phyloP scores from a whole-genome alignment of 2,329 filamentous ascomycete genomes.

The Pyrenochaeta sp. region DNA sequence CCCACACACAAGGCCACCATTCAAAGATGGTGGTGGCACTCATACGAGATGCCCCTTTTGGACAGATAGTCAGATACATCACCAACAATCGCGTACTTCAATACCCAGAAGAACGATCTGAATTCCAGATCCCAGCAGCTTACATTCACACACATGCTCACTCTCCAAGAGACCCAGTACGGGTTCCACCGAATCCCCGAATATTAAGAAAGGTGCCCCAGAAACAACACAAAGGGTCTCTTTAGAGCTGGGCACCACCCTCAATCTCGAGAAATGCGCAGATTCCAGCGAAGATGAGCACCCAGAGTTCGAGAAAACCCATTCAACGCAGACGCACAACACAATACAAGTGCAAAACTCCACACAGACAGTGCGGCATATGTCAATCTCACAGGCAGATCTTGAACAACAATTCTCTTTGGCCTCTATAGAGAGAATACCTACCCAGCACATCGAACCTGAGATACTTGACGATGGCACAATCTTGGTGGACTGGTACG shows the following conservation, averaged over 20 bases:
- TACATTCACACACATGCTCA: conserved; percentile 44
- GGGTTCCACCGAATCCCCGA: conserved; percentile 6
- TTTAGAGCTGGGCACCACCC: conserved; percentile 32
- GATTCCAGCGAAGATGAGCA: conserved; percentile 22
- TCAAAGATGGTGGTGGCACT: conserved; percentile 20
- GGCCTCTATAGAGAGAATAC: conserved; percentile 46
- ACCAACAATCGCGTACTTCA: conserved; percentile 63
- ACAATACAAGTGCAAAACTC: conserved; percentile 42
- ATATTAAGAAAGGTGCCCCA: conserved; percentile 25
- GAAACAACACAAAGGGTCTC: conserved; percentile 34
- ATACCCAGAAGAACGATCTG: conserved; percentile 68
- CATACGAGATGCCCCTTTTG: conserved; percentile 66
- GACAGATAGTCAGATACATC: conserved; percentile 65
- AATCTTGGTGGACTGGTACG: conserved; percentile 56
- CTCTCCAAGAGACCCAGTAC: conserved; percentile 21
- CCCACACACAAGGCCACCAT: background rate
- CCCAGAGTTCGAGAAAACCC: conserved; percentile 45
- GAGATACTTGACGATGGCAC: conserved; percentile 48
- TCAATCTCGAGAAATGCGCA: conserved; percentile 35
- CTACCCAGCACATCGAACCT: conserved; percentile 46
- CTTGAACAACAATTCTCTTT: conserved; percentile 52
- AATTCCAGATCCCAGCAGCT: conserved; percentile 60
- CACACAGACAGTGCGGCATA: conserved; percentile 47
- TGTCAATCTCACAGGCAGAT: conserved; percentile 49
- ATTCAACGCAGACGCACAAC: conserved; percentile 35